A percentile compares a stretch with the other conserved stretches of the same genome.
phyloP scores from a whole-genome alignment of 2,329 filamentous ascomycete genomes.

The Diaporthe sp. region DNA sequence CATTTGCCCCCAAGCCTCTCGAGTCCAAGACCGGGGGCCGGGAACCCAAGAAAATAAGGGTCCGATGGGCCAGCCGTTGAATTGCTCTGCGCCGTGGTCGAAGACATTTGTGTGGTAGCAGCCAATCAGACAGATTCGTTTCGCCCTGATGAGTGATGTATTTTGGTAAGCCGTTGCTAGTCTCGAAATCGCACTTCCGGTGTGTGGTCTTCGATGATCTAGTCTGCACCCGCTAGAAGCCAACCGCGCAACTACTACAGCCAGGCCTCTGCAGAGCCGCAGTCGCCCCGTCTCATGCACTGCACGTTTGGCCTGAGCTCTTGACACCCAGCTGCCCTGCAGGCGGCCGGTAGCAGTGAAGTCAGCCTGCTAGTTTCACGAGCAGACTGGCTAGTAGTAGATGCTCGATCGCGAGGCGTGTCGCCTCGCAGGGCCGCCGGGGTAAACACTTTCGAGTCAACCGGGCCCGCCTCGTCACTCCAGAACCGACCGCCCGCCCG shows the following conservation, averaged over 20 bases:
- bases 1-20: constrained; percentile 14
- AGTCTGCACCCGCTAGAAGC: background rate
- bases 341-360: background rate
- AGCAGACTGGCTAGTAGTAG: background rate
- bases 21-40: background rate
- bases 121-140: background rate
- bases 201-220: background rate
- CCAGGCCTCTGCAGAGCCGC: background rate
- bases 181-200: background rate
- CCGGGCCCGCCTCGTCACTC: background rate
- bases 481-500: background rate
- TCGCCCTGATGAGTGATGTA: background rate
- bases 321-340: background rate
- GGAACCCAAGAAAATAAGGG: background rate
- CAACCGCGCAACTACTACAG: background rate
- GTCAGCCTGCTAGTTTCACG: background rate
- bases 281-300: background rate
- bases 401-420: background rate
- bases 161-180: background rate
- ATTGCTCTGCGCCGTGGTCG: background rate
- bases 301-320: background rate
- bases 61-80: constrained; percentile 5
- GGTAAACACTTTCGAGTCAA: background rate
- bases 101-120: background rate
- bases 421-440: constrained; percentile 9